Conservation (phyloP, 495 filamentous ascomycete species). For the Barbatosphaeria neglecta region DNA sequence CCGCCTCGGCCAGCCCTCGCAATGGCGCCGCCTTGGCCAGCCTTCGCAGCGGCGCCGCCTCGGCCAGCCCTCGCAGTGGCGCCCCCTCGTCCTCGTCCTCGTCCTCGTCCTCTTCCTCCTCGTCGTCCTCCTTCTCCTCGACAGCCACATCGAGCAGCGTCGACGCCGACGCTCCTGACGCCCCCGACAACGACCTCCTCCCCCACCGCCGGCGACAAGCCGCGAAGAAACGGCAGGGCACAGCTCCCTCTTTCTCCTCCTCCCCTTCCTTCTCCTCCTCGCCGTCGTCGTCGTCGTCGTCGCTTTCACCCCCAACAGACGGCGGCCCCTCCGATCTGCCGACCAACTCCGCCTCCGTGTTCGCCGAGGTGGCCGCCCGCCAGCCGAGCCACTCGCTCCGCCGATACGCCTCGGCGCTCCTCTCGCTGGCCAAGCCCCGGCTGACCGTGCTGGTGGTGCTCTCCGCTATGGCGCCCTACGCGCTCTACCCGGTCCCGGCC, state of each 20-base stretch:
- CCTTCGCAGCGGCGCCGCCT: no score
- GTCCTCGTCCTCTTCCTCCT: no score
- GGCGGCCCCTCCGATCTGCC: conserved; percentile 37
- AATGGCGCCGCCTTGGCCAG: conserved; percentile 1
- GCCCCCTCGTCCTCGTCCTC: no score
- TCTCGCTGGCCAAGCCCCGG: conserved; percentile 89
- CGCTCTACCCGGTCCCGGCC: conserved; percentile 77
- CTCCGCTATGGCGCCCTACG: conserved; percentile 83
- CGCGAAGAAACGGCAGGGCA: conserved; percentile 14
- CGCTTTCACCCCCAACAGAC: no score
- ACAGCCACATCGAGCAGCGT: conserved; percentile 2
- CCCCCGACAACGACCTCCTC: conserved; percentile 12
- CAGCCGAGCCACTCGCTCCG: conserved; percentile 57
- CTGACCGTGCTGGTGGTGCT: conserved; percentile 86
- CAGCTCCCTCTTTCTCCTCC: conserved; percentile 1
- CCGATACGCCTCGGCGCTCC: conserved; percentile 67
- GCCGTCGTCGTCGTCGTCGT: no score
- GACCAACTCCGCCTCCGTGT: conserved; percentile 70
- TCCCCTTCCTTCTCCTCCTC: conserved; percentile 1
- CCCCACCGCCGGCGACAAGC: conserved; percentile 33
- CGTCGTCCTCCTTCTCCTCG: no score
- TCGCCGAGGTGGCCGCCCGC: conserved; percentile 61
- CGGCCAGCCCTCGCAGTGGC: no score
- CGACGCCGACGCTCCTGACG: background rate
- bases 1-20: conserved; percentile 2